phyloP scores from a whole-genome alignment of 352 stramenopile genomes.

The Aphanomyces invadans region DNA sequence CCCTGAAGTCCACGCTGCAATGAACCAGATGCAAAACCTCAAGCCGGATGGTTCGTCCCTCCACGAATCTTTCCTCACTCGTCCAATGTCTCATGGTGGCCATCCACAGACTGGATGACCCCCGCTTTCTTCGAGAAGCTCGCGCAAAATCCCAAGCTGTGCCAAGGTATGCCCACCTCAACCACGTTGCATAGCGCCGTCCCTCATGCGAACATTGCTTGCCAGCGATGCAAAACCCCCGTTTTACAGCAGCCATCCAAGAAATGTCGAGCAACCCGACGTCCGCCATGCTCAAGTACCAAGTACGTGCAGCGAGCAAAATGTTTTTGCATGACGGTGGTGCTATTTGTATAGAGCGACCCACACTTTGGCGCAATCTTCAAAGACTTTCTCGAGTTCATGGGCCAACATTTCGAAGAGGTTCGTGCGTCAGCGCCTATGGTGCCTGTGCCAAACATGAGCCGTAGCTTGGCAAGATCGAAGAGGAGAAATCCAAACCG shows the following conservation, averaged over 20 bases:
- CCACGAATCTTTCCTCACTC: neutral
- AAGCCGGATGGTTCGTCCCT: constrained; percentile 44
- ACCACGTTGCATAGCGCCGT: too few relatives aligned
- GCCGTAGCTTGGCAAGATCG: constrained; percentile 40
- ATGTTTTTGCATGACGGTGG: too few relatives aligned
- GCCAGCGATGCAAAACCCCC: constrained; percentile 54
- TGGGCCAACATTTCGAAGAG: constrained; percentile 69
- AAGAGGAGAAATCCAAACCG: constrained; percentile 22
- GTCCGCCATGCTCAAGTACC: constrained; percentile 54
- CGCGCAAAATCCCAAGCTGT: constrained; percentile 41
- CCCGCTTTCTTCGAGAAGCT: constrained; percentile 64
- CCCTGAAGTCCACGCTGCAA: constrained; percentile 62
- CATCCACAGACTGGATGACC: constrained; percentile 61
- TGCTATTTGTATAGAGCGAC: constrained; percentile 44
- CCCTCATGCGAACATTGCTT: neutral
- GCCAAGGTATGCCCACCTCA: constrained; percentile 41
- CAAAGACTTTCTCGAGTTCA: constrained; percentile 60
- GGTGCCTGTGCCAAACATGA: too few relatives aligned
- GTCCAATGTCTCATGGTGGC: neutral
- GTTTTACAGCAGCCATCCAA: constrained; percentile 55
- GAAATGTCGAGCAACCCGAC: constrained; percentile 61
- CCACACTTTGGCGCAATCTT: constrained; percentile 50
- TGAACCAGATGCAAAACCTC: constrained; percentile 50
- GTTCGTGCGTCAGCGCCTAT: constrained; percentile 32
- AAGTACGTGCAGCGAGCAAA: constrained; percentile 7